A percentile compares a stretch with the other conserved stretches of the same genome.
Evolutionary conservation across 495 filamentous ascomycete species (phyloP).

Genomic region (Talaromyces wortmannii): DNA sequence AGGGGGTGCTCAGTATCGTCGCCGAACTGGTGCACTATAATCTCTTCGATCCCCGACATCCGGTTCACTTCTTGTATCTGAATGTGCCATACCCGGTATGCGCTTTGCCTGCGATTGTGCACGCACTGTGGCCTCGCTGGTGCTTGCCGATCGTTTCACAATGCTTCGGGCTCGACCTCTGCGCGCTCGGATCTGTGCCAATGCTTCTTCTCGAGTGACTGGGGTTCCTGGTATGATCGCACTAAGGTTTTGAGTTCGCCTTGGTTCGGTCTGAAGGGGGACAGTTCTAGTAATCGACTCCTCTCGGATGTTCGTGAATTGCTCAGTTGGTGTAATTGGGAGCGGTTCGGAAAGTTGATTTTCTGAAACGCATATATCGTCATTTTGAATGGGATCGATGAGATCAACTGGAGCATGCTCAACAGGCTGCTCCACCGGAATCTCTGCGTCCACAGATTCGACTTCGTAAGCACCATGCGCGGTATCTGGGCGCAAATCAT

Average conservation of each 20-base stretch:
- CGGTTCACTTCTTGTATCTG: constrained; percentile 19
- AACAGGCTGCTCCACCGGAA: too few relatives aligned
- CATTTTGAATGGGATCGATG: background rate
- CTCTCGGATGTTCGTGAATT: constrained; percentile 1
- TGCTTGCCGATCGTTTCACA: constrained; percentile 32
- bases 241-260: constrained; percentile 9
- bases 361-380: background rate
- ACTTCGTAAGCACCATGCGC: too few relatives aligned
- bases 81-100: constrained; percentile 27
- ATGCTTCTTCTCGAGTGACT: constrained; percentile 42
- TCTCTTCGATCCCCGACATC: constrained; percentile 28
- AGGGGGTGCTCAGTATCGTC: constrained; percentile 13
- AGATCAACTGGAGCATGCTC: background rate
- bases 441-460: too few relatives aligned
- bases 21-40: constrained; percentile 32
- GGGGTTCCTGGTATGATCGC: constrained; percentile 28
- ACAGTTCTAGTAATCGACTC: constrained; percentile 23
- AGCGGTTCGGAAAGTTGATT: constrained; percentile 7
- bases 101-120: constrained; percentile 19
- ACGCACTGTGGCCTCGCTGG: constrained; percentile 25
- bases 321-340: constrained; percentile 7
- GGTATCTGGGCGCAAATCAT: too few relatives aligned
- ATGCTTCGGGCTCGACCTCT: constrained; percentile 40
- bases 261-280: constrained; percentile 19
- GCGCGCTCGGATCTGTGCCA: constrained; percentile 44